These are phyloP conservation scores for Hymenoscyphus repandus DNA, from an alignment of 2,329 filamentous ascomycete genomes.

Conservation along the genomic window DNA sequence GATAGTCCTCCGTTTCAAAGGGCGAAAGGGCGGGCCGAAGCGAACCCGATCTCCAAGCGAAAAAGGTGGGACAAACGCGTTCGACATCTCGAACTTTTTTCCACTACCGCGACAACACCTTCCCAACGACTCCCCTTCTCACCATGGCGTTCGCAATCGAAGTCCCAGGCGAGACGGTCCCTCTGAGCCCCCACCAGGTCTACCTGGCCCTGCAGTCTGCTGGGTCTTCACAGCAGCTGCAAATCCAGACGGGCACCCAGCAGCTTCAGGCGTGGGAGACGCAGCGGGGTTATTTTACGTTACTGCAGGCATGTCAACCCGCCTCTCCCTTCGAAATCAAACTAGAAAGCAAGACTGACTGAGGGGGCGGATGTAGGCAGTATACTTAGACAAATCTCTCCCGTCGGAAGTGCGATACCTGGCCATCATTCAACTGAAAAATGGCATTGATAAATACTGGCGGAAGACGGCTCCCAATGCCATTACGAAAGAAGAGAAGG, in stretches of 20 bases:
- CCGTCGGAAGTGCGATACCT: slow-evolving; percentile 78
- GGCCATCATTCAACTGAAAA: slow-evolving; percentile 90
- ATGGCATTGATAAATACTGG: slow-evolving; percentile 95
- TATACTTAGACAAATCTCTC: slow-evolving; percentile 75
- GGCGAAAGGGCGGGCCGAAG: too few species aligned
- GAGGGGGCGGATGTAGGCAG: slow-evolving; percentile 48
- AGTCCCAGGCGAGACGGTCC: slow-evolving; percentile 74
- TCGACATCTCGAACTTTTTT: too few species aligned
- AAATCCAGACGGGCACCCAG: slow-evolving; percentile 60
- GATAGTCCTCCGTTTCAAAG: too few species aligned
- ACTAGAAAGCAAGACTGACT: neutral
- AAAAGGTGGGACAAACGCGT: too few species aligned
- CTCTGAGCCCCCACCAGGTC: slow-evolving; percentile 58
- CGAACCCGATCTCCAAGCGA: too few species aligned
- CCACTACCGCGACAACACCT: too few species aligned
- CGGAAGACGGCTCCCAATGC: slow-evolving; percentile 59
- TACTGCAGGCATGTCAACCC: slow-evolving; percentile 53
- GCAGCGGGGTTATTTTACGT: slow-evolving; percentile 59
- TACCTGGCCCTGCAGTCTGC: slow-evolving; percentile 60
- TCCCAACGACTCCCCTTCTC: neutral
- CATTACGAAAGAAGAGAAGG: slow-evolving; percentile 70
- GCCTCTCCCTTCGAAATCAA: neutral
- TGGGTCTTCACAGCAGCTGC: slow-evolving; percentile 55
- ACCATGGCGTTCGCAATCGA: slow-evolving; percentile 69
- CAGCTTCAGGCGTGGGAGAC: slow-evolving; percentile 70